phyloP scores from a whole-genome alignment of 2,329 filamentous ascomycete genomes.

The Sclerotinia nivalis region DNA sequence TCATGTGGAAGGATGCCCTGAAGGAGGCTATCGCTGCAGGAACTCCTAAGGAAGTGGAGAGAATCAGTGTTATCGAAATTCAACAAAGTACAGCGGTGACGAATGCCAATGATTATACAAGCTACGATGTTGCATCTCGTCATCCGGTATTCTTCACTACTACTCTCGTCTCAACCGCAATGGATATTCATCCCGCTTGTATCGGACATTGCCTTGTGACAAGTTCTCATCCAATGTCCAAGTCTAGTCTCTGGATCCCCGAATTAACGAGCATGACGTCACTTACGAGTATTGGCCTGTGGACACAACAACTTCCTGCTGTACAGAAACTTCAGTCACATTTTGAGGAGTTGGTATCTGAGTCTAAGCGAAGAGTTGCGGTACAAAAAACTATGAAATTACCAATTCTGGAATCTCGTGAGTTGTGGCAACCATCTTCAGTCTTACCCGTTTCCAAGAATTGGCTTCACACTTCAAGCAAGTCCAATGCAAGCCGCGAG shows the following conservation, averaged over 20 bases:
- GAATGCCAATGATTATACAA: too few species aligned
- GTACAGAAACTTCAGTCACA: not conserved
- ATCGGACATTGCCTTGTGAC: constrained; percentile 25
- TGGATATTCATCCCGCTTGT: constrained; percentile 27
- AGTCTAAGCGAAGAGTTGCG: not conserved
- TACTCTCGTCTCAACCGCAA: constrained; percentile 7
- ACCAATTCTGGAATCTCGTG: not conserved
- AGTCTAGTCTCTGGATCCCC: not conserved
- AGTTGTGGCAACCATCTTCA: constrained; percentile 10
- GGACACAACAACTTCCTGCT: not conserved
- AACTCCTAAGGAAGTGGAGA: not conserved
- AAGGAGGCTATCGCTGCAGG: constrained; percentile 17
- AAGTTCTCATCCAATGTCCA: not conserved
- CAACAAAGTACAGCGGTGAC: not conserved
- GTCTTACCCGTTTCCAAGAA: not conserved
- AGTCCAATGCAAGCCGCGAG: not conserved
- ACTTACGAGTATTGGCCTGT: not conserved
- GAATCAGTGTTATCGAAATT: not conserved
- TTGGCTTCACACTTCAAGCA: constrained; percentile 10
- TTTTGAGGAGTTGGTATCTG: not conserved
- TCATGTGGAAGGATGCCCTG: constrained; percentile 18
- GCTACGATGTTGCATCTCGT: not conserved
- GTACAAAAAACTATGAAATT: not conserved
- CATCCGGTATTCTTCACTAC: constrained; percentile 20
- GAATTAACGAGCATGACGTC: not conserved